Evolutionary conservation across 345 rosid genomes (phyloP), one percentile per base, ranked within the genome.

Genomic region (Salix udensis): DNA sequence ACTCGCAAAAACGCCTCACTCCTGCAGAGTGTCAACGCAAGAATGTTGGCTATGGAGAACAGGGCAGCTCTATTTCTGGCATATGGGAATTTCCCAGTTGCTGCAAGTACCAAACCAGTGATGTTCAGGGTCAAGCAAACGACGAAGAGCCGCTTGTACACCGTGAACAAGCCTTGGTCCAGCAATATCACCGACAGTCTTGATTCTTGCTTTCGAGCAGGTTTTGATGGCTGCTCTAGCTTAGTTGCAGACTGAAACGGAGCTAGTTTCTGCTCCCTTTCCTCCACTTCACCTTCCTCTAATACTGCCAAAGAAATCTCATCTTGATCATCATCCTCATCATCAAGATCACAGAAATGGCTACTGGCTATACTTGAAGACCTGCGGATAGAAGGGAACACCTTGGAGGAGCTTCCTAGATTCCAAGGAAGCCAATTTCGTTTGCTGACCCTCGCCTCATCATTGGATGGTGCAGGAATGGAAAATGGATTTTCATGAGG

Each of bases 101-200:
- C 88, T 2, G 97, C 92, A 28, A 89, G 89, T 26, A 86, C 87
- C 68, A 92, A 79, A 28, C 74, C 92, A 28, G 53, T 36, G 21
- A 89, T 52, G 89, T 90, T 94, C 30, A 89, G 74, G 23, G 85
- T 71, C 55, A 90, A 79, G 26, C 81, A 84, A 30, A 85, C 64
- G 2, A 81, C 74, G 30, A 94, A 94, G 67, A 91, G 95, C 52
- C 88, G 86, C 74, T 91, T 91, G 90, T 94, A 91, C 26, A 89
- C 94, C 0, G 97, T 90, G 83, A 90, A 87, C 62, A 90, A 24
- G 11, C 97, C 97, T 87, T 94, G 97, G 71, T 91, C 97, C 4
- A 94, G 91, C 74, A 94, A 84, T 60, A 94, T 90, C 46, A 94
- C 79, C 0, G 91, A 85, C 68, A 94, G 76, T 53, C 94, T 87